Base-by-base conservation (phyloP, 2,329 filamentous ascomycete genomes). In the Microthyrium microscopicum region DNA sequence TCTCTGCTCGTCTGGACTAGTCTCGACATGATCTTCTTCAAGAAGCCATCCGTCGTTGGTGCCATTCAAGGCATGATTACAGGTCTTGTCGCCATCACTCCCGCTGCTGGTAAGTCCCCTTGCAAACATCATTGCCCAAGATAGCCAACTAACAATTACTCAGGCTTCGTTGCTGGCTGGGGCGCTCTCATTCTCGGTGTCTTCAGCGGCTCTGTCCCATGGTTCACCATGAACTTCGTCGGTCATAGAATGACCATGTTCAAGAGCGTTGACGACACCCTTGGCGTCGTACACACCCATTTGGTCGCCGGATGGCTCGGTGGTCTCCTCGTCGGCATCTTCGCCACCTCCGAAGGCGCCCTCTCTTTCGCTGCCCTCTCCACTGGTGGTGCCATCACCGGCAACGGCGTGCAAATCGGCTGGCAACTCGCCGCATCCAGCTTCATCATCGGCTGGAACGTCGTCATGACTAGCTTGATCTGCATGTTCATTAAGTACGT, bases 161-260 rank as follows among this genome's bases (percentile, higher is more conserved):
- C n/a, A n/a, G n/a, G n/a, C n/a, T 56, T 64, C 22, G 57, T 66
- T n/a, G 57, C 61, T 4, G 62, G 61, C 22, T 66, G 61, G 62
- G 60, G 59, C 22, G 62, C 62, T 12, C 58, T 66, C 42, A 48
- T 59, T 35, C 55, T 65, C 22, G 62, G 62, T 4, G 39, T 56
- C 18, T 57, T 52, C 35, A 57, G 54, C 5, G 61, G 61, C 9
- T 50, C 45, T 8, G 52, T 65, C n/a, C 61, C 61, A 1, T 65
- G 61, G 61, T 36, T 62, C 9, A 33, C 56, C 53, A 17, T 15
- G 26, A 9, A 8, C 7, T 29, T 16, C 7, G 17, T 9, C 12
- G 9, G 8, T 8, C 8, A 25, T 25, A 25, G 22, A 8, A 8
- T 31, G 8, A 19, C 6, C 5, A 18, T 31, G 9, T 31, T 31